Conservation (phyloP, 805 yeast species). For the Isabelozyma heimii region DNA sequence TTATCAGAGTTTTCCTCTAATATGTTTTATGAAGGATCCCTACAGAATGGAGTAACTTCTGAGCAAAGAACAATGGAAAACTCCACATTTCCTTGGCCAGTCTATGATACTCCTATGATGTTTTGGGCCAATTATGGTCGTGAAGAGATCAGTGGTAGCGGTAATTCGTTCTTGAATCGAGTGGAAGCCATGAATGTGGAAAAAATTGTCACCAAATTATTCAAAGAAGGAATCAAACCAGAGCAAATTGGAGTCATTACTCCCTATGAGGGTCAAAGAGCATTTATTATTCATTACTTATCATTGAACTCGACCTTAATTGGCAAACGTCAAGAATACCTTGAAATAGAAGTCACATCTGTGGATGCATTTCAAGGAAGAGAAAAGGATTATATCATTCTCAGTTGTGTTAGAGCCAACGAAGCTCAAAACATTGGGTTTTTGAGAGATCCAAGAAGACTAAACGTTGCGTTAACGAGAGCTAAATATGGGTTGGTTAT, state of each 20-base stretch:
- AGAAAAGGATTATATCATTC: constrained; percentile 42
- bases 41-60: constrained; percentile 87
- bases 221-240: constrained; percentile 75
- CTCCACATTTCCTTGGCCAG: constrained; percentile 88
- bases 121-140: constrained; percentile 88
- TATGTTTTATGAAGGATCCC: constrained; percentile 87
- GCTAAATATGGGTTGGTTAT: constrained; percentile 47
- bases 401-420: constrained; percentile 45
- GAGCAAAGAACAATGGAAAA: constrained; percentile 59
- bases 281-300: constrained; percentile 77
- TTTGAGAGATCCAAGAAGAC: constrained; percentile 41
- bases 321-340: constrained; percentile 56
- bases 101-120: constrained; percentile 84
- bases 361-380: constrained; percentile 46
- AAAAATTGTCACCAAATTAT: constrained; percentile 66
- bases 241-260: constrained; percentile 88
- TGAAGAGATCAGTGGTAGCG: constrained; percentile 82
- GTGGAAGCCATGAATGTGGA: constrained; percentile 90
- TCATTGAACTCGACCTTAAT: constrained; percentile 61
- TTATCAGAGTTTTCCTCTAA: constrained; percentile 85
- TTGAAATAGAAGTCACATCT: constrained; percentile 74
- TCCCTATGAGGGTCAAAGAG: constrained; percentile 93
- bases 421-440: constrained; percentile 40
- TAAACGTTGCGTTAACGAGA: constrained; percentile 44
- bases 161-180: constrained; percentile 79